A percentile compares a stretch with the other conserved stretches of the same genome.
Evolutionary conservation across 768 basidiomycete species (phyloP).

Genomic region (Trametes meyenii): DNA sequence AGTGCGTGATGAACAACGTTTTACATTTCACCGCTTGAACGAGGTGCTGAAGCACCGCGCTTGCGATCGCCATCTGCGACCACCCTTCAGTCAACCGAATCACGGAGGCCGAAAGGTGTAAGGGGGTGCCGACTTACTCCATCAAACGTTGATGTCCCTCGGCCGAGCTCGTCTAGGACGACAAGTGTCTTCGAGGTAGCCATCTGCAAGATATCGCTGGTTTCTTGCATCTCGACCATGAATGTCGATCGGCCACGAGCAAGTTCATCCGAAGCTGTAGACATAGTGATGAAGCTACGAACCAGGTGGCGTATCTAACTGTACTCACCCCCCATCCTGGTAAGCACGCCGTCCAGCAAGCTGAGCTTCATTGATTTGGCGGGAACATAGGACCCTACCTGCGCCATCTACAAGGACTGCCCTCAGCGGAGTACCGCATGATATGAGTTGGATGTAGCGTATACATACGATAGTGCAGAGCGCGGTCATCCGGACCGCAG

Average conservation of each 20-base stretch:
- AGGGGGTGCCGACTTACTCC: constrained; percentile 46
- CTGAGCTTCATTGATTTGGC: constrained; percentile 72
- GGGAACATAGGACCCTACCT: constrained; percentile 94
- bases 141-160: constrained; percentile 93
- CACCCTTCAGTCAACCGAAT: constrained; percentile 7
- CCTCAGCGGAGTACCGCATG: neutral
- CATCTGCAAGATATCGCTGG: constrained; percentile 81
- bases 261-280: constrained; percentile 82
- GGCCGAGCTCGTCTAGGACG: constrained; percentile 86
- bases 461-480: constrained; percentile 56
- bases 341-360: constrained; percentile 83
- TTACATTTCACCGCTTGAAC: constrained; percentile 60
- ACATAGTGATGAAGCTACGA: constrained; percentile 7
- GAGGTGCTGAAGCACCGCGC: constrained; percentile 77
- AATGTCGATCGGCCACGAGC: constrained; percentile 89
- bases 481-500: constrained; percentile 77
- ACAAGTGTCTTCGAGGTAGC: constrained; percentile 80
- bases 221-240: constrained; percentile 97
- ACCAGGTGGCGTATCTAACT: neutral
- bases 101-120: neutral
- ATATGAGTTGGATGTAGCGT: neutral
- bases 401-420: constrained; percentile 53
- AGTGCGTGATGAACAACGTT: constrained; percentile 94
- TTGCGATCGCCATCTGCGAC: constrained; percentile 81
- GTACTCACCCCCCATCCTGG: constrained; percentile 82